These are phyloP conservation scores for Geranium incanum DNA, from an alignment of 441 rosid species.

Conservation along the genomic window DNA sequence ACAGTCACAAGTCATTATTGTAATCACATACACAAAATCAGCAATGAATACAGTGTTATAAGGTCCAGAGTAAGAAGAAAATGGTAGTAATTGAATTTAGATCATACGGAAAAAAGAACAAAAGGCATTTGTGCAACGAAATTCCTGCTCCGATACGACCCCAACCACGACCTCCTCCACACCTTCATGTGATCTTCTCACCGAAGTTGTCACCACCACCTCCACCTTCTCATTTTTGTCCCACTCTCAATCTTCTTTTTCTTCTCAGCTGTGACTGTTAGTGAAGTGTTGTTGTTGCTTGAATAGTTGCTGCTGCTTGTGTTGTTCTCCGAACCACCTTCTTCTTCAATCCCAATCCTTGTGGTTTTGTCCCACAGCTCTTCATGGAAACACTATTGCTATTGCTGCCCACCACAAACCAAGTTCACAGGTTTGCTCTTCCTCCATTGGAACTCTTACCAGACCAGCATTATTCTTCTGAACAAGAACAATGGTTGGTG, in stretches of 20 bases:
- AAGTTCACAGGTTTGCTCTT: not conserved
- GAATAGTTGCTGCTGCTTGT: conserved; percentile 29
- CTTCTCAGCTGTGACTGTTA: conserved; percentile 21
- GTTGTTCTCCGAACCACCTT: not conserved
- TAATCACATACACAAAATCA: not conserved
- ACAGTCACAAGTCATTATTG: no score
- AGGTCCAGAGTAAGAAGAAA: not conserved
- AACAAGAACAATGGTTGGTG: conserved; percentile 1
- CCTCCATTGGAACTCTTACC: not conserved
- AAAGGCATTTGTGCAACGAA: not conserved
- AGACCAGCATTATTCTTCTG: not conserved
- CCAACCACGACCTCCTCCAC: not conserved
- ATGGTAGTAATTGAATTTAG: not conserved
- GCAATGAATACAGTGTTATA: not conserved
- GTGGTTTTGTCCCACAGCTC: conserved; percentile 20
- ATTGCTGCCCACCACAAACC: conserved; percentile 31
- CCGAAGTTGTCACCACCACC: conserved; percentile 20
- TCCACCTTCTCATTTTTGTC: conserved; percentile 11
- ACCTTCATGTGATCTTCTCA: conserved; percentile 33
- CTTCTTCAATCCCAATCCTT: conserved; percentile 23
- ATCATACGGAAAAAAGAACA: not conserved
- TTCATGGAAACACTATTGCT: conserved; percentile 27
- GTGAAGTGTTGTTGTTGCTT: conserved; percentile 10
- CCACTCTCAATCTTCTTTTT: conserved; percentile 20
- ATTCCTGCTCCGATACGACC: no score